Conservation (phyloP, 148 eudicot genomes). For the Suaeda aralocaspica region DNA sequence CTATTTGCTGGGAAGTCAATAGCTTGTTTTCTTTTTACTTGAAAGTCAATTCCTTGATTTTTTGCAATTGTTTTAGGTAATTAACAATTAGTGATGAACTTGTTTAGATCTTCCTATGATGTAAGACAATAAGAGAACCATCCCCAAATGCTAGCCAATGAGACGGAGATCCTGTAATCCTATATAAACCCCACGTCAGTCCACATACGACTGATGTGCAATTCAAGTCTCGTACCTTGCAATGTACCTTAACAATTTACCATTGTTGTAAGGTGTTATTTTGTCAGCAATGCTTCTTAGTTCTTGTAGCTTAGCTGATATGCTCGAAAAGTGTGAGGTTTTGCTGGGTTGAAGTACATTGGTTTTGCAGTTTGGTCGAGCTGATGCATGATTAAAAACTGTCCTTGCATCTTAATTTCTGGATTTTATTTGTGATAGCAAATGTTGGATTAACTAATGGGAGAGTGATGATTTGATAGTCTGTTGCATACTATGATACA, state of each 20-base stretch:
- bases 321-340: not conserved
- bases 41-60: slow-evolving; percentile 12
- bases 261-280: not conserved
- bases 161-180: no score
- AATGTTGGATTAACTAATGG: not conserved
- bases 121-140: no score
- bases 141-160: no score
- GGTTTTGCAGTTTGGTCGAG: not conserved
- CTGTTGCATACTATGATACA: no score
- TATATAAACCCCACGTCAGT: no score
- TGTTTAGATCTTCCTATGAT: not conserved
- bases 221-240: no score
- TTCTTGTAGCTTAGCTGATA: not conserved
- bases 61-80: not conserved
- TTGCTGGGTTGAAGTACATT: not conserved
- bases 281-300: not conserved
- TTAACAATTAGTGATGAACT: not conserved
- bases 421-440: not conserved
- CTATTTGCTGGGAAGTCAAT: slow-evolving; percentile 13
- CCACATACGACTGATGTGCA: no score
- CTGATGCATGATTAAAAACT: not conserved
- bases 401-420: not conserved
- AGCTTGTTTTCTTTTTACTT: slow-evolving; percentile 1
- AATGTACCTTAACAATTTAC: no score
- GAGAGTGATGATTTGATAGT: not conserved